phyloP scores from a whole-genome alignment of 208 protist species.

The Porcisia hertigi region DNA sequence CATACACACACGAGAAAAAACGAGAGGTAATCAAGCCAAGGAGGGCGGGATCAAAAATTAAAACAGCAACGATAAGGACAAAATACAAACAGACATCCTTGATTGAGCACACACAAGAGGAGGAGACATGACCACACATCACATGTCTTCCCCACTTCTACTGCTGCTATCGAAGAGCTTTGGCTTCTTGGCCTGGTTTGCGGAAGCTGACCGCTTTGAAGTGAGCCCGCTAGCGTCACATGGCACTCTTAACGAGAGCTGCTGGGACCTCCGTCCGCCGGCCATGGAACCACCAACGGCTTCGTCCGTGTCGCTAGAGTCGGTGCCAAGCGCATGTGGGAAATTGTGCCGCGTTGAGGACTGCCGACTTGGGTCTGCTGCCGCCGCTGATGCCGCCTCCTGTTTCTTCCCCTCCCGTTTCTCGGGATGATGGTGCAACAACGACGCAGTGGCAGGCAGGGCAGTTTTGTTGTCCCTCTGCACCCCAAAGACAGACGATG shows the following conservation, averaged over 20 bases:
- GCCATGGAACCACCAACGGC: too few relatives aligned
- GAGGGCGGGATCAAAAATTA: too few relatives aligned
- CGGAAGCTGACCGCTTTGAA: not conserved
- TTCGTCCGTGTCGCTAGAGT: constrained; percentile 15
- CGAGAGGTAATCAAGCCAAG: too few relatives aligned
- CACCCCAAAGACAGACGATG: not conserved
- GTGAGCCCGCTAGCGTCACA: not conserved
- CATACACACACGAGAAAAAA: too few relatives aligned
- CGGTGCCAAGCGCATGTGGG: constrained; percentile 11
- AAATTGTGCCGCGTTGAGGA: not conserved
- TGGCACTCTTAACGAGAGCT: not conserved
- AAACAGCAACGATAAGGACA: not conserved
- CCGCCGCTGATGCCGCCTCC: not conserved
- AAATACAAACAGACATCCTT: not conserved
- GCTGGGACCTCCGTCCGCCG: not conserved
- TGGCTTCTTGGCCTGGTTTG: constrained; percentile 21
- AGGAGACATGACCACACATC: not conserved
- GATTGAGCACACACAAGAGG: not conserved
- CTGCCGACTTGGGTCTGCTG: not conserved
- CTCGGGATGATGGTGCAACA: not conserved
- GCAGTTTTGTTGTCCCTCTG: not conserved
- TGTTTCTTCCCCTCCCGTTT: not conserved
- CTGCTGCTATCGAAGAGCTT: constrained; percentile 41
- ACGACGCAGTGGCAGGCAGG: not conserved
- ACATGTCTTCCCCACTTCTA: constrained; percentile 14